phyloP scores from a whole-genome alignment of 306 rosid species.

The Canavalia gladiata region DNA sequence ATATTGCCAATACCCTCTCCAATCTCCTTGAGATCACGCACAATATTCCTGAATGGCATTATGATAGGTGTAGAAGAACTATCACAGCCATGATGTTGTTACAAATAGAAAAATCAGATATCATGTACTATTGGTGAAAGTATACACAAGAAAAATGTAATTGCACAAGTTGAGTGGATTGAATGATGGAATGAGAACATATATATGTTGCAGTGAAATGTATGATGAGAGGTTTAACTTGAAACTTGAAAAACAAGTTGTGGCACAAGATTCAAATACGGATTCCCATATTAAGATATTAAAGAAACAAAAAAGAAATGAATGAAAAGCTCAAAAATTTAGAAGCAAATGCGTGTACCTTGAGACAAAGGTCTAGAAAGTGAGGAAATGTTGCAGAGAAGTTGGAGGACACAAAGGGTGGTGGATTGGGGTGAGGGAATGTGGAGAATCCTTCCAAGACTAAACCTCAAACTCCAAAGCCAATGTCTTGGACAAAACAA shows the following conservation, averaged over 20 bases:
- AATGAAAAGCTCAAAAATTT: conserved; percentile 51
- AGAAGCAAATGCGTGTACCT: conserved; percentile 56
- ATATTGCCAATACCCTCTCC: conserved; percentile 67
- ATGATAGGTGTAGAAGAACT: conserved; percentile 42
- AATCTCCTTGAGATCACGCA: conserved; percentile 69
- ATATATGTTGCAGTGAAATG: conserved; percentile 22
- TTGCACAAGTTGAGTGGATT: conserved; percentile 38
- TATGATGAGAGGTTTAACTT: background rate
- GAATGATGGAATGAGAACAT: conserved; percentile 41
- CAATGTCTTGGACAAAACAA: conserved; percentile 53
- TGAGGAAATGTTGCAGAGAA: conserved; percentile 47
- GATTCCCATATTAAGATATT: conserved; percentile 27
- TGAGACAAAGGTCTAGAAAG: conserved; percentile 59
- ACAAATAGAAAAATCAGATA: conserved; percentile 17
- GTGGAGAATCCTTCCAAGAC: conserved; percentile 51
- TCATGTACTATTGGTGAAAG: background rate
- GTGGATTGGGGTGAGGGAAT: conserved; percentile 49
- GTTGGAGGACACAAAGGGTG: conserved; percentile 47
- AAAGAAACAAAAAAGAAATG: background rate
- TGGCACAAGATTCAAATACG: conserved; percentile 27
- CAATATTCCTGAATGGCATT: conserved; percentile 69
- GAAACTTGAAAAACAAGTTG: conserved; percentile 20
- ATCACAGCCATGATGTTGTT: conserved; percentile 27
- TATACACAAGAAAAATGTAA: background rate
- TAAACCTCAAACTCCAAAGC: conserved; percentile 51